phyloP scores from a whole-genome alignment of 257 asterid genomes.

The Penstemon newberryi region DNA sequence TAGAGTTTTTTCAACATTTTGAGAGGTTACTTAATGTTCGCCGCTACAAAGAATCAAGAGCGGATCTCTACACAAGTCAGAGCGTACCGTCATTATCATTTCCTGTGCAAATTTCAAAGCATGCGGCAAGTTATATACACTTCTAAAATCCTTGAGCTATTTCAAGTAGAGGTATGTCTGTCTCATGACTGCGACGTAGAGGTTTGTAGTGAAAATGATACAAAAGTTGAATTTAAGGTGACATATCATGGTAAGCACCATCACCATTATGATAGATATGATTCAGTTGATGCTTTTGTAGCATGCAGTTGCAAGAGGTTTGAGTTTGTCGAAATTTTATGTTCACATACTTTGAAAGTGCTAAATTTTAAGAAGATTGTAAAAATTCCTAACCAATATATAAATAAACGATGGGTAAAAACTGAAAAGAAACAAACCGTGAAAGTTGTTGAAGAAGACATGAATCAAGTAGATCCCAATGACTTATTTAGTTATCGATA shows the following conservation, averaged over 20 bases:
- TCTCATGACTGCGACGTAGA: background rate
- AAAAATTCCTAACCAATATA: background rate
- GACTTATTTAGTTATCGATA: background rate
- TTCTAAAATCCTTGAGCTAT: background rate
- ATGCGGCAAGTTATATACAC: slow-evolving; percentile 20
- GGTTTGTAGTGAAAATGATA: background rate
- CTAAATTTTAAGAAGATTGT: background rate
- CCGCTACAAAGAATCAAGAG: slow-evolving; percentile 1
- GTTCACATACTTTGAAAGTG: slow-evolving; percentile 4
- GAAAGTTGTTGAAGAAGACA: background rate
- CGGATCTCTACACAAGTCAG: background rate
- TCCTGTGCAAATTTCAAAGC: slow-evolving; percentile 4
- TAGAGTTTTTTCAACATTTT: too few relatives aligned
- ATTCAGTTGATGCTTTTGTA: background rate
- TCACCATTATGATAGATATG: background rate
- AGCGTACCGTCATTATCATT: background rate
- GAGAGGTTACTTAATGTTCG: background rate
- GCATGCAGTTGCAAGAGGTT: slow-evolving; percentile 7
- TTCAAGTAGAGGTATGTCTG: background rate
- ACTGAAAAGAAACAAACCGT: background rate
- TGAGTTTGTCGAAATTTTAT: slow-evolving; percentile 4
- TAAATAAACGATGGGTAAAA: slow-evolving; percentile 10
- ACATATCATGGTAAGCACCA: background rate
- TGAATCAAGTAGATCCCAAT: slow-evolving; percentile 1
- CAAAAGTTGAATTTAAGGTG: background rate